Evolutionary conservation across 129 eudicot species (phyloP).

Genomic region (Flaveria bidentis): DNA sequence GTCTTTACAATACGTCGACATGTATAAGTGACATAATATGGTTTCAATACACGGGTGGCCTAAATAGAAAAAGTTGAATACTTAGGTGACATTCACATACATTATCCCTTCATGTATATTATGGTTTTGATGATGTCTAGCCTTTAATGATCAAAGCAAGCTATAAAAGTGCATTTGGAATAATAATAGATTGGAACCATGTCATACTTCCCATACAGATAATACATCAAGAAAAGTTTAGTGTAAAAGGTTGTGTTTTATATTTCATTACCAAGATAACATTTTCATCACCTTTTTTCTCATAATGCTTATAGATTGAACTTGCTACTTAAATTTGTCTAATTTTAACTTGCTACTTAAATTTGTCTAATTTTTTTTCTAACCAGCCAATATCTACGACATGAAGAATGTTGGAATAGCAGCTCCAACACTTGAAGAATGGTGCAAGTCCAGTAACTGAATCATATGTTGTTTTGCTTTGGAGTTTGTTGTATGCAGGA

Average conservation of each 20-base stretch:
- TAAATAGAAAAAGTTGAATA: not conserved
- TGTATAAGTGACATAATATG: not conserved
- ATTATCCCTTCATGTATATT: not conserved
- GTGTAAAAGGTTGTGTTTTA: not conserved
- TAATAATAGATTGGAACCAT: slow-evolving; percentile 3
- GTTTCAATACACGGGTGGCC: not conserved
- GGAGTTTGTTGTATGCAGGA: not conserved
- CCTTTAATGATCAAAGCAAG: not conserved
- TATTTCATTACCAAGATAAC: not conserved
- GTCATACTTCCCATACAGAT: not conserved
- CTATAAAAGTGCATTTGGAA: not conserved
- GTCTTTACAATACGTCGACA: not conserved
- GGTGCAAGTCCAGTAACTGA: slow-evolving; percentile 39
- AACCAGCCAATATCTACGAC: slow-evolving; percentile 61
- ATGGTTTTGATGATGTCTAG: slow-evolving; percentile 21
- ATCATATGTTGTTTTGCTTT: not conserved
- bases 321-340: not conserved
- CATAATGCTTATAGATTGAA: not conserved
- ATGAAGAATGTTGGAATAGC: slow-evolving; percentile 74
- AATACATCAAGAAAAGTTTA: not conserved
- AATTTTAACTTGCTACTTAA: not conserved
- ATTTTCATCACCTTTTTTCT: not conserved
- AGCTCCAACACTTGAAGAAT: slow-evolving; percentile 64
- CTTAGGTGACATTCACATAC: not conserved
- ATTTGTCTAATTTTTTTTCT: not conserved